Evolutionary conservation across 345 rosid genomes (phyloP).

Genomic region (Nasturtium officinale): DNA sequence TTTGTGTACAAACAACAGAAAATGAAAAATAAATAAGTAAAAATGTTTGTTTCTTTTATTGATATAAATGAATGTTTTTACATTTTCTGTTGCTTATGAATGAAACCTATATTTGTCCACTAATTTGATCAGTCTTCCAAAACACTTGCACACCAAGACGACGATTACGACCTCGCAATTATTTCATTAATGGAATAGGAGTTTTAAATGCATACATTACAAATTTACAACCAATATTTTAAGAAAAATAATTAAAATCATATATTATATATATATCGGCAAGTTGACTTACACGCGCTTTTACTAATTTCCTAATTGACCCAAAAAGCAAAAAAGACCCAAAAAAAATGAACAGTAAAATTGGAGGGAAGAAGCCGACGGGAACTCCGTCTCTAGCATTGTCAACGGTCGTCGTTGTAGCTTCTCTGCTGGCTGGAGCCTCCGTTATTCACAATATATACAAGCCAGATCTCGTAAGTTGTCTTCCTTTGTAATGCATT

Average conservation of each 20-base stretch:
- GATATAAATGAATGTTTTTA: neutral
- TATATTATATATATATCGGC: neutral
- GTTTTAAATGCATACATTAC: neutral
- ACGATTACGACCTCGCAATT: neutral
- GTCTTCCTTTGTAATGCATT: neutral
- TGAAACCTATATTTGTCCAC: no score
- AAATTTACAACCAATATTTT: neutral
- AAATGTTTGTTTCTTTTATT: constrained; percentile 10
- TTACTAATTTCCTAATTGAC: neutral
- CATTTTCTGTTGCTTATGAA: neutral
- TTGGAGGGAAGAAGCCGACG: constrained; percentile 57
- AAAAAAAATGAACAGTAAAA: constrained; percentile 50
- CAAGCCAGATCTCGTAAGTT: constrained; percentile 63
- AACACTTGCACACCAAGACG: neutral
- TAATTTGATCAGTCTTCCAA: neutral
- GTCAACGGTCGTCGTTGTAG: constrained; percentile 63
- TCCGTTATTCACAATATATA: constrained; percentile 70
- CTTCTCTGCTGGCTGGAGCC: constrained; percentile 74
- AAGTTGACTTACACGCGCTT: neutral
- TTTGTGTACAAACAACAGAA: constrained; percentile 19
- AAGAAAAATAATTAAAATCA: neutral
- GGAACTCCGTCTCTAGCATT: constrained; percentile 72
- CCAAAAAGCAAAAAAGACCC: neutral
- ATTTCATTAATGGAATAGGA: neutral
- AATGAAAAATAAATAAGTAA: neutral